Conservation (phyloP, 768 basidiomycete genomes). For the Boletellus ananiceps region DNA sequence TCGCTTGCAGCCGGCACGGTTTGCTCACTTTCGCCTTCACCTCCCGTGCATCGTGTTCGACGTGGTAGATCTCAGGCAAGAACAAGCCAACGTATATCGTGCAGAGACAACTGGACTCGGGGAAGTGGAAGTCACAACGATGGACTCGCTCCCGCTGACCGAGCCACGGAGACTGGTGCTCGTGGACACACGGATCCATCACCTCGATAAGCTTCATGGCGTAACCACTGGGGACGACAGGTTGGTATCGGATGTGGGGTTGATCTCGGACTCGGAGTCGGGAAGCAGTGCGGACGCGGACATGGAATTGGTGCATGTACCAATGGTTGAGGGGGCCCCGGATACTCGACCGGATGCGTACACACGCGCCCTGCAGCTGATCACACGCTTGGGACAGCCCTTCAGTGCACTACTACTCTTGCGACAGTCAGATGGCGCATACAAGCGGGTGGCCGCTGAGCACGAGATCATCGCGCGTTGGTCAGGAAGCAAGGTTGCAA, state of each 20-base stretch:
- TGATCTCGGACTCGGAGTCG: not conserved
- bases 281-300: not conserved
- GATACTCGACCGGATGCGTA: not conserved
- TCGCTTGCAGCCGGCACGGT: not conserved
- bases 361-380: not conserved
- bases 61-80: not conserved
- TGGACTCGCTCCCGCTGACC: not conserved
- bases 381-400: slow-evolving; percentile 1
- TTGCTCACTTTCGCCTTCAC: not conserved
- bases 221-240: not conserved
- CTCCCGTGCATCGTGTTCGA: slow-evolving; percentile 4
- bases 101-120: not conserved
- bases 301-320: not conserved
- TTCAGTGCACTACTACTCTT: slow-evolving; percentile 6
- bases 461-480: not conserved
- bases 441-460: slow-evolving; percentile 7
- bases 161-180: not conserved
- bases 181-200: not conserved
- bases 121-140: not conserved
- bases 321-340: not conserved
- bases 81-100: not conserved
- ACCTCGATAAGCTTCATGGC: not conserved
- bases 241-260: not conserved
- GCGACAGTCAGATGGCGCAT: not conserved
- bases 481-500: not conserved